Evolutionary conservation across 495 filamentous ascomycete genomes (phyloP).

Genomic region (Barbatosphaeria neglecta): DNA sequence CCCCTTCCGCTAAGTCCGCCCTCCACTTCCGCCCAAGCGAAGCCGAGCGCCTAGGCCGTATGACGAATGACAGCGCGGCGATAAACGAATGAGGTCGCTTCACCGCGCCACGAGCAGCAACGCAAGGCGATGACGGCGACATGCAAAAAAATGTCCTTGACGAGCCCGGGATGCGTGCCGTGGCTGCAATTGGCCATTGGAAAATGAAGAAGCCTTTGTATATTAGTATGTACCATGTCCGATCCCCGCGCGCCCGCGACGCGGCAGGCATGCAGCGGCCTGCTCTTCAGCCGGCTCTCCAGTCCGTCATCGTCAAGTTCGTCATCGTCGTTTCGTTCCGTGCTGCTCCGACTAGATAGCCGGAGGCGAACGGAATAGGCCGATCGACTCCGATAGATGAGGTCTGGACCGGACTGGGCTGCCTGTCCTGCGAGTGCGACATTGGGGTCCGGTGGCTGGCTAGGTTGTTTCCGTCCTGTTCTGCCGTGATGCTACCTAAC

Average conservation of each 20-base stretch:
- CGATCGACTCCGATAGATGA: no score
- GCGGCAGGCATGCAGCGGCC: background rate
- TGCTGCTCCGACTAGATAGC: no score
- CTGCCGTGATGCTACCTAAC: background rate
- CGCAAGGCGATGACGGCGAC: conserved; percentile 5
- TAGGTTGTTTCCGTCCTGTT: background rate
- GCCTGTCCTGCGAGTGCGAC: background rate
- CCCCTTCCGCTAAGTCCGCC: no score
- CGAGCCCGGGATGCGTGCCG: background rate
- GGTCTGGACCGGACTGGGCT: background rate
- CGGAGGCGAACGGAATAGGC: no score
- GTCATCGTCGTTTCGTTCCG: no score
- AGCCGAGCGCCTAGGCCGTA: background rate
- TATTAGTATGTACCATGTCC: background rate
- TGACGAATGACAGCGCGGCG: background rate
- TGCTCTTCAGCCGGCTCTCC: no score
- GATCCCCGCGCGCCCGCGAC: no score
- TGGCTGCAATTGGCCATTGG: background rate
- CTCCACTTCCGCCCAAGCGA: no score
- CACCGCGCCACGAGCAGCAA: conserved; percentile 26
- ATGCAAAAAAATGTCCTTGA: background rate
- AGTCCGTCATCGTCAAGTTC: no score
- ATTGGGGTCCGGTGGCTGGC: background rate
- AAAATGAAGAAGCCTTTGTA: background rate
- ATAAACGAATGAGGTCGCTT: conserved; percentile 31